Evolutionary conservation across 2,329 filamentous ascomycete genomes (phyloP), one percentile per base, ranked within the genome.

Genomic region (Fragosphaeria purpurea): DNA sequence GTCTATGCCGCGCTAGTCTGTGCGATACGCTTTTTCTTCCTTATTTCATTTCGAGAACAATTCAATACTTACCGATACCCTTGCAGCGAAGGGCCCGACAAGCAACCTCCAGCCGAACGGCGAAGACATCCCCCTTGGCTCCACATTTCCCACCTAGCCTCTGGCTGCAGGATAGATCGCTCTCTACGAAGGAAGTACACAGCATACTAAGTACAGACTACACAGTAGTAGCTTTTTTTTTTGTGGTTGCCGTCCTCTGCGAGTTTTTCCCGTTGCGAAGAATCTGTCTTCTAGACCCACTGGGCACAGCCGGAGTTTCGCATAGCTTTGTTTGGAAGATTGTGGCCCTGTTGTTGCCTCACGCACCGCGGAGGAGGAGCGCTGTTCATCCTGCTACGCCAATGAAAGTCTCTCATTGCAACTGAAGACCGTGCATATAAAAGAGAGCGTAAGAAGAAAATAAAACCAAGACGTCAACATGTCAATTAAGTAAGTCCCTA

Each of bases 401-500:
- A 62, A 11, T 34, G 34, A 41, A 34, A 47, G 32, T 38, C 54
- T 59, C 62, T 34, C 35, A 9, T 22, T 22, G 22, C 22, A 37
- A 7, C 35, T 7, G 35, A 37, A 37, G 35, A 37, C 11, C 35
- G 11, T 7, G 11, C 6, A 8, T 7, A 22, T 34, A 41, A 30
- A 38, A 30, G 12, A 41, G 32, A 13, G 33, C 39, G 45, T 38
- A 44, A 47, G 35, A 40, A 30, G 60, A 70, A 37, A 22, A 13
- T 38, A 42, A 41, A 41, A 40, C 30, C 10, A 12, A 35, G 30
- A 40, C 22, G 41, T 12, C 51, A 46, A 62, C 63, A 76, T 76
- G 73, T 76, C 73, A 63, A 74, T 76, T 72, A 76, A 76, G 73
- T 76, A 69, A 70, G 70, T 69, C 62, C 62, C 51, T 40, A 31